Base-by-base conservation (phyloP, 225 moss, liverwort and hornwort species). In the Neckera pumila region DNA sequence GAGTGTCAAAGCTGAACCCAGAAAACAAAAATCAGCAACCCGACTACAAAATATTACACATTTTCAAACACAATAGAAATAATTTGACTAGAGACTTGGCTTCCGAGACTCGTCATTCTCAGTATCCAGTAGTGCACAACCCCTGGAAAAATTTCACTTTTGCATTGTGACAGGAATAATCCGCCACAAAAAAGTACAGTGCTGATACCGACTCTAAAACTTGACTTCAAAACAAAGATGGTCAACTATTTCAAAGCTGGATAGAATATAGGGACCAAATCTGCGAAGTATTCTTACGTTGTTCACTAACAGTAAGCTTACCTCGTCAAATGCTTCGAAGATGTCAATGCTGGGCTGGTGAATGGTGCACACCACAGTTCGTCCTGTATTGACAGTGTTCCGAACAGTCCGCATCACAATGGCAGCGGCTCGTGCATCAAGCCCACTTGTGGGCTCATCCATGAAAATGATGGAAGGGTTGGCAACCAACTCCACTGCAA, bases 321-420 rank as follows among this genome's bases (percentile, higher is more conserved):
- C 94, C 91, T 94, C 94, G 76, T 94, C 94, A 70, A 94, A 94
- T 72, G 94, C 92, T 89, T 94, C 94, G 64, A 94, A 94, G 81
- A 94, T 94, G 69, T 94, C 94, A 40, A 93, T 94, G 83, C 94
- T 94, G 64, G 94, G 94, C 67, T 94, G 94, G 49, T 94, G 94
- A 72, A 94, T 94, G 84, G 94, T 94, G 91, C 94, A 94, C 88
- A 94, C 94, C 57, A 94, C 94, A 64, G 94, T 94, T 71, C 94
- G 89, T 80, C 94, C 94, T 2, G 94, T 94, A n/a, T 94, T 87
- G 33, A 94, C 94, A 3, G 92, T 94, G 84, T 94, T 94, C 6
- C 94, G 89, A 45, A 94, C 94, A 84, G 85, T 76, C 4, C 94
- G 92, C 94, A 94, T 94, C 78, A 94, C 94, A 79, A 94, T 94